Evolutionary conservation across 176 grass and related monocot genomes (phyloP).

Genomic region (Avena atlantica): DNA sequence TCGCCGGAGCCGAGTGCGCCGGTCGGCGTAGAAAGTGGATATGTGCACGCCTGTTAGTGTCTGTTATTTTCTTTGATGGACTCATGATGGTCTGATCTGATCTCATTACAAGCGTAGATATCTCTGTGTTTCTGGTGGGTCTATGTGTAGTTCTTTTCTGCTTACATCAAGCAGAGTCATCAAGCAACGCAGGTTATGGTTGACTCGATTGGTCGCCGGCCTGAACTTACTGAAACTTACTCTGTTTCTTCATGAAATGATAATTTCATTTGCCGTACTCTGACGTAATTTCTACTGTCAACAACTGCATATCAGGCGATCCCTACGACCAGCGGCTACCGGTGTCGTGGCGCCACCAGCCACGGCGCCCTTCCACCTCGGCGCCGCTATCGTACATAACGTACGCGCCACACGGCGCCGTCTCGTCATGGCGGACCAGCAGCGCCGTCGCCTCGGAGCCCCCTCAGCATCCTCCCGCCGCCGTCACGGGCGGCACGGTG

Average conservation of each 20-base stretch:
- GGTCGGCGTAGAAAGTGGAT: neutral
- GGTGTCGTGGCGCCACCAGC: neutral
- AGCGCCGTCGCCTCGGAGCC: neutral
- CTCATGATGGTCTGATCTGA: neutral
- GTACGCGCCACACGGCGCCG: constrained; percentile 17
- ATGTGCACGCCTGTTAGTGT: neutral
- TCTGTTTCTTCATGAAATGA: no score
- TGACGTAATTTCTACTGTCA: neutral
- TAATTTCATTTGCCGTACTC: no score
- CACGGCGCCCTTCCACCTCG: neutral
- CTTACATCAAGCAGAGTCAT: no score
- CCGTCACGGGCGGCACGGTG: constrained; percentile 41
- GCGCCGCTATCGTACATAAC: neutral
- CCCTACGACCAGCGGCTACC: neutral
- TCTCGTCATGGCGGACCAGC: constrained; percentile 5
- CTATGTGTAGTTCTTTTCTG: neutral
- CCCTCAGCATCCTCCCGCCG: neutral
- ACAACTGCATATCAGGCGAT: constrained; percentile 8
- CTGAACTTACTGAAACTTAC: neutral
- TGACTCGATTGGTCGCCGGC: neutral
- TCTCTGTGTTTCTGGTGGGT: neutral
- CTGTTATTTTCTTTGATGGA: neutral
- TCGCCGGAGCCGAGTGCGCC: neutral
- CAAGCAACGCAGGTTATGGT: neutral
- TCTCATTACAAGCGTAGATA: neutral